Percentiles rank a stretch among this genome's conserved stretches.
Conservation (phyloP, 805 yeast genomes). For the Teunomyces gatunensis region DNA sequence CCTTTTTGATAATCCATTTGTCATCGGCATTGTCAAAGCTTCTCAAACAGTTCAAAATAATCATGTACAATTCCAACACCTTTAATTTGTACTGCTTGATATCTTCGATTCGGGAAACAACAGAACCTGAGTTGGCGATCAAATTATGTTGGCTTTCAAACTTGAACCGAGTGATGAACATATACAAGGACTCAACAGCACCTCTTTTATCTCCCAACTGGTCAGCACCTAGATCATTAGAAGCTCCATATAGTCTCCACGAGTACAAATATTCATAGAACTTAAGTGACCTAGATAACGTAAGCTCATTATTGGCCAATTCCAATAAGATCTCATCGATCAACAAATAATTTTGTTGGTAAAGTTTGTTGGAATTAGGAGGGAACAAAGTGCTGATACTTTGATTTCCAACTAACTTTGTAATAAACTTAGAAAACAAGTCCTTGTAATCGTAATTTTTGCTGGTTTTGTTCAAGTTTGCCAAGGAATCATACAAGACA, state of each 20-base stretch:
- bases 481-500: constrained; percentile 17
- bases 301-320: constrained; percentile 30
- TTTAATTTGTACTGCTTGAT: constrained; percentile 35
- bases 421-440: constrained; percentile 24
- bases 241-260: constrained; percentile 37
- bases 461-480: constrained; percentile 9
- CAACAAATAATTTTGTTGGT: constrained; percentile 23
- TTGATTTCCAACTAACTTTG: constrained; percentile 22
- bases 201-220: constrained; percentile 41
- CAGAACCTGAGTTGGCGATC: constrained; percentile 7
- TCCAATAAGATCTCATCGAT: constrained; percentile 33
- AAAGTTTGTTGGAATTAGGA: constrained; percentile 16
- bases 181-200: constrained; percentile 38
- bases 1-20: constrained; percentile 32
- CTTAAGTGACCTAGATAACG: constrained; percentile 28
- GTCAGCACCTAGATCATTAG: constrained; percentile 9
- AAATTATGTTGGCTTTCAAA: constrained; percentile 19
- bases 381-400: constrained; percentile 23
- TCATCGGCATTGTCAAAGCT: constrained; percentile 34
- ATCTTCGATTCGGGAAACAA: constrained; percentile 15
- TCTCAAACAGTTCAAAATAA: constrained; percentile 38
- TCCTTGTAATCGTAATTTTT: constrained; percentile 11
- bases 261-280: constrained; percentile 39
- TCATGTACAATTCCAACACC: constrained; percentile 39
- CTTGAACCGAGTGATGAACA: constrained; percentile 35